phyloP scores from a whole-genome alignment of 805 yeast species.

The Zygosaccharomyces kombuchaensis region DNA sequence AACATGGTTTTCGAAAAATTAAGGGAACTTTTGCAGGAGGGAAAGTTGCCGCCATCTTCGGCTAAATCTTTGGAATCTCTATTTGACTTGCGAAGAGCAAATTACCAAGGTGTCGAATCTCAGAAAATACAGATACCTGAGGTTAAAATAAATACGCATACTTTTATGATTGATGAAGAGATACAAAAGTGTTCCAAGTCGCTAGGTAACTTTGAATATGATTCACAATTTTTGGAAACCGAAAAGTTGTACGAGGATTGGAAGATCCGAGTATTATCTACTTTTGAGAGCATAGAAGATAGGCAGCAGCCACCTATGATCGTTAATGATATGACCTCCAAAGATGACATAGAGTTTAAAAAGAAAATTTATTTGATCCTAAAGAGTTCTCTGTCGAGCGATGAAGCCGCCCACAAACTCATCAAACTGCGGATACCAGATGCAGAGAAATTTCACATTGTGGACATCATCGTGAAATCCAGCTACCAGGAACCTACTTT shows the following conservation, averaged over 20 bases:
- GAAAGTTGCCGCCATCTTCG: constrained; percentile 40
- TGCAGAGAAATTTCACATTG: constrained; percentile 48
- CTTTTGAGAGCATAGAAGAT: constrained; percentile 13
- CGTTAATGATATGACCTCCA: constrained; percentile 65
- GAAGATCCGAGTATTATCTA: neutral
- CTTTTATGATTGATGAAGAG: constrained; percentile 14
- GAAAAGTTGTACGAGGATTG: constrained; percentile 11
- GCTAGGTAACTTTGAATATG: constrained; percentile 12
- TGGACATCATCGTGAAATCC: constrained; percentile 71
- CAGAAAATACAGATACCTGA: neutral
- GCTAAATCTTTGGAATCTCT: constrained; percentile 47
- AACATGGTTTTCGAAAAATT: constrained; percentile 55
- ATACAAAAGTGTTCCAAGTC: neutral
- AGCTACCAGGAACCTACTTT: constrained; percentile 84
- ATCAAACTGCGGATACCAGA: constrained; percentile 44
- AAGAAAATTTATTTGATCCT: constrained; percentile 75
- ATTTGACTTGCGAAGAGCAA: constrained; percentile 46
- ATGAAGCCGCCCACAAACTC: constrained; percentile 88
- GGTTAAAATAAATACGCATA: constrained; percentile 10
- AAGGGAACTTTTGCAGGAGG: constrained; percentile 49
- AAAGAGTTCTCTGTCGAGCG: constrained; percentile 86
- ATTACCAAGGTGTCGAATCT: constrained; percentile 33
- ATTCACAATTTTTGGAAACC: constrained; percentile 11
- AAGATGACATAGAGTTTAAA: constrained; percentile 58
- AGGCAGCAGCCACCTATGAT: constrained; percentile 14